phyloP scores from a whole-genome alignment of 2,329 filamentous ascomycete species.

The Blumeriella jaapii region DNA sequence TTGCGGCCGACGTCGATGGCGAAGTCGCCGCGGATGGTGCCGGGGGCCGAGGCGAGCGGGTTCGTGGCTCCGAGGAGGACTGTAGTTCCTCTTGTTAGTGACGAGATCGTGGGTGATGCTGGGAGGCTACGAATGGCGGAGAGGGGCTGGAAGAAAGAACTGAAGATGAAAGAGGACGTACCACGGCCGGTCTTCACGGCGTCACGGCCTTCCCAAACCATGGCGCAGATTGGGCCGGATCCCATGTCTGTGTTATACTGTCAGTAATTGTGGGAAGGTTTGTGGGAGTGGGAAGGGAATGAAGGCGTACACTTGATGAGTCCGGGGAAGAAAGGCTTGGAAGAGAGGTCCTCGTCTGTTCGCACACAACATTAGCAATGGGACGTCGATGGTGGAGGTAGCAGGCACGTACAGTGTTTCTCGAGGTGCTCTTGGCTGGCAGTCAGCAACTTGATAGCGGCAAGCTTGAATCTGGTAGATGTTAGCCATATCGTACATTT shows the following conservation, averaged over 20 bases:
- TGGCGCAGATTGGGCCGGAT: slow-evolving; percentile 93
- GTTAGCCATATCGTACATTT: slow-evolving; percentile 3
- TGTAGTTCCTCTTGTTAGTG: too few relatives aligned
- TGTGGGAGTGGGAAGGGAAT: too few relatives aligned
- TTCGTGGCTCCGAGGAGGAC: slow-evolving; percentile 97
- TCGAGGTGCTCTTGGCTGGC: slow-evolving; percentile 92
- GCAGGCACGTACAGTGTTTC: slow-evolving; percentile 65
- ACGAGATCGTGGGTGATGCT: too few relatives aligned
- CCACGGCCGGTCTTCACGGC: slow-evolving; percentile 96
- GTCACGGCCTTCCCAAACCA: slow-evolving; percentile 99
- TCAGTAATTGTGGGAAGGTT: slow-evolving; percentile 19
- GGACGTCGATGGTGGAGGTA: neutral
- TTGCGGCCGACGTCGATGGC: slow-evolving; percentile 89
- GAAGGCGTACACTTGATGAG: slow-evolving; percentile 84
- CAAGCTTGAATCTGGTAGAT: slow-evolving; percentile 78
- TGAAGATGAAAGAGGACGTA: slow-evolving; percentile 34
- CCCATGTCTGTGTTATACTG: slow-evolving; percentile 70
- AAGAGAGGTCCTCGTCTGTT: slow-evolving; percentile 70
- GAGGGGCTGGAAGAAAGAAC: slow-evolving; percentile 14
- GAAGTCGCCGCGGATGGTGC: slow-evolving; percentile 91
- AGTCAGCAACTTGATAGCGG: slow-evolving; percentile 87
- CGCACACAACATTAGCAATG: slow-evolving; percentile 25
- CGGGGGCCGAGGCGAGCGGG: slow-evolving; percentile 84
- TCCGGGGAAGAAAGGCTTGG: slow-evolving; percentile 94
- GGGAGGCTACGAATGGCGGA: too few relatives aligned